Evolutionary conservation across 2,329 filamentous ascomycete species (phyloP).

Genomic region (Stagonosporopsis chrysanthemi): DNA sequence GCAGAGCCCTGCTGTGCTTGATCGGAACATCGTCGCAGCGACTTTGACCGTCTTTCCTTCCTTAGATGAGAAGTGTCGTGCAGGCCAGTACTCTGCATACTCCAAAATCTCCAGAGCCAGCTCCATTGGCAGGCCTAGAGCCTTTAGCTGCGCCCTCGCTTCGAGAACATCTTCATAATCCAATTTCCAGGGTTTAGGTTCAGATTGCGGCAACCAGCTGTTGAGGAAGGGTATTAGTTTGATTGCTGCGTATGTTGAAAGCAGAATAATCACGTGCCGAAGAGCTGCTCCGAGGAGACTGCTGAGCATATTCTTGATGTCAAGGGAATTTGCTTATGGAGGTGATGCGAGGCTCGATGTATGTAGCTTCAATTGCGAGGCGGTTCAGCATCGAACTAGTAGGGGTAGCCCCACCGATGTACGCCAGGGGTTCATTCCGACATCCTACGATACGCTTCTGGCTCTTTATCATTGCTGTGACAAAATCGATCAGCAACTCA

Average conservation of each 20-base stretch:
- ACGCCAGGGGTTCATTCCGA: neutral
- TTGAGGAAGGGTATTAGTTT: neutral
- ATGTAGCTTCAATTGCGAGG: neutral
- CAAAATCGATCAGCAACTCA: neutral
- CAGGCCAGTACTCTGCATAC: constrained; percentile 37
- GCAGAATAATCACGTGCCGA: neutral
- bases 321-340: neutral
- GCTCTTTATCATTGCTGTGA: neutral
- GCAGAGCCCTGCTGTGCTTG: constrained; percentile 26
- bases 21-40: constrained; percentile 2
- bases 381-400: constrained; percentile 1
- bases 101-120: constrained; percentile 41
- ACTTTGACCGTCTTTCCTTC: constrained; percentile 1
- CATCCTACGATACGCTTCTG: neutral
- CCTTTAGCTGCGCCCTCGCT: constrained; percentile 32
- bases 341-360: neutral
- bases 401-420: neutral
- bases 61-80: constrained; percentile 8
- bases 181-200: constrained; percentile 4
- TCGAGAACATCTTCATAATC: constrained; percentile 34
- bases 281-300: neutral
- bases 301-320: neutral
- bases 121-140: constrained; percentile 38
- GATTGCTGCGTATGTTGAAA: neutral
- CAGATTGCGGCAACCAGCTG: neutral